Conservation (phyloP, 2,329 filamentous ascomycete species). For the Trichophyton schoenleinii region DNA sequence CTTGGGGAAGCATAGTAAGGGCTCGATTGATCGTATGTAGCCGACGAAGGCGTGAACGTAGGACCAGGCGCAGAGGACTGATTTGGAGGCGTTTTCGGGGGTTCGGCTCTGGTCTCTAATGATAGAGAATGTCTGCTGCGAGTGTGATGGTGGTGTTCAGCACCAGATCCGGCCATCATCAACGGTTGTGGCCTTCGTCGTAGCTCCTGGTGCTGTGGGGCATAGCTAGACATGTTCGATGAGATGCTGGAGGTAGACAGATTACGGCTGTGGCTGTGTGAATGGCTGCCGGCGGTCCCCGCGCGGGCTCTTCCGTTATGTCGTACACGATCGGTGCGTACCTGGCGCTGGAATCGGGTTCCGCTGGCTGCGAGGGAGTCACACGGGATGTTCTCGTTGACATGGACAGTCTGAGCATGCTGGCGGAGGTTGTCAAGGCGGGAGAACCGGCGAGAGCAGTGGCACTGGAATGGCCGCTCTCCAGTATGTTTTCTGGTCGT, state of each 20-base stretch:
- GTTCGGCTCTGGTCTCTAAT: conserved; percentile 51
- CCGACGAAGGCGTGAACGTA: conserved; percentile 65
- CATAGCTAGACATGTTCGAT: conserved; percentile 59
- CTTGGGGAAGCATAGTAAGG: conserved; percentile 70
- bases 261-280: conserved; percentile 65
- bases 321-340: conserved; percentile 72
- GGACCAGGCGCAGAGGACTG: conserved; percentile 50
- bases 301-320: conserved; percentile 63
- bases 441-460: conserved; percentile 86
- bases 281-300: conserved; percentile 61
- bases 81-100: conserved; percentile 51
- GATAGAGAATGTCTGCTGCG: conserved; percentile 47
- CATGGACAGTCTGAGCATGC: conserved; percentile 93
- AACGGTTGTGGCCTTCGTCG: conserved; percentile 67
- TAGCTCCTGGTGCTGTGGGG: conserved; percentile 48
- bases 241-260: conserved; percentile 78
- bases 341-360: conserved; percentile 82
- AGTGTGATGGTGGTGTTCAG: conserved; percentile 12
- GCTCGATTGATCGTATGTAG: conserved; percentile 56
- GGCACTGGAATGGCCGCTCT: conserved; percentile 90
- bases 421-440: conserved; percentile 89
- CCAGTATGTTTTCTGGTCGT: conserved; percentile 80
- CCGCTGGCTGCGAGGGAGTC: conserved; percentile 89
- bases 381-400: conserved; percentile 90
- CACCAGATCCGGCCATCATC: conserved; percentile 65